Evolutionary conservation across 192 early-diverging fungal genomes (phyloP), one percentile per base, ranked within the genome.

Genomic region (Chytriomyces sp.): DNA sequence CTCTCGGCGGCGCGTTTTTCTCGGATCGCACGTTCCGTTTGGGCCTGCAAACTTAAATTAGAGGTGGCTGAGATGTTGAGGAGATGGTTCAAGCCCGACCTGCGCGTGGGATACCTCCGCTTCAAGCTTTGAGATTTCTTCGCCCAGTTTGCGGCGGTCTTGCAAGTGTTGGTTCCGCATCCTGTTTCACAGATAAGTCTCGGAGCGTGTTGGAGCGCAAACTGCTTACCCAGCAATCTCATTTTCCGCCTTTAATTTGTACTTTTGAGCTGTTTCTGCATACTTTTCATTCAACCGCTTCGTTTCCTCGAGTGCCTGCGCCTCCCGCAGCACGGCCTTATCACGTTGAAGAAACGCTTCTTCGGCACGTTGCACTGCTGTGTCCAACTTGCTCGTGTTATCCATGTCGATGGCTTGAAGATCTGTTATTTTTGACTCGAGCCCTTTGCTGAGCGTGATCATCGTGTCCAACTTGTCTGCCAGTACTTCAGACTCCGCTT

Each of bases 1-100:
- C 52, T 70, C 59, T 85, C 84, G 14, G 80, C 81, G 26, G 81
- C 64, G 3, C 83, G 54, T 39, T 85, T 85, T 71, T 85, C 84
- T 25, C 84, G 55, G 59, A 85, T 81, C 22, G 84, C 77, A 28
- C 84, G 72, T 22, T 85, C 84, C 52, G 52, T 34, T 69, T 75
- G 70, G 14, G 72, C 41, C 76, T 80, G 53, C 22, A 25, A 31
- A 70, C 36, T 66, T 31, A 53, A 36, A n/a, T n/a, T 10, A 49
- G 10, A 49, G 44, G 10, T 10, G 44, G n/a, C 8, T 49, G 44
- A 49, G n/a, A 49, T 49, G 41, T 25, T 55, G 59, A 72, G 66
- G 3, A 39, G 38, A 26, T 38, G n/a, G 36, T 3, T 71, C 1
- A 2, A 31, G 31, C 19, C 17, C 2, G 63, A 79, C 78, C 72